A percentile compares a stretch with the other conserved stretches of the same genome.
Conservation (phyloP, 331 rosid species). For the Acacia pycnantha region DNA sequence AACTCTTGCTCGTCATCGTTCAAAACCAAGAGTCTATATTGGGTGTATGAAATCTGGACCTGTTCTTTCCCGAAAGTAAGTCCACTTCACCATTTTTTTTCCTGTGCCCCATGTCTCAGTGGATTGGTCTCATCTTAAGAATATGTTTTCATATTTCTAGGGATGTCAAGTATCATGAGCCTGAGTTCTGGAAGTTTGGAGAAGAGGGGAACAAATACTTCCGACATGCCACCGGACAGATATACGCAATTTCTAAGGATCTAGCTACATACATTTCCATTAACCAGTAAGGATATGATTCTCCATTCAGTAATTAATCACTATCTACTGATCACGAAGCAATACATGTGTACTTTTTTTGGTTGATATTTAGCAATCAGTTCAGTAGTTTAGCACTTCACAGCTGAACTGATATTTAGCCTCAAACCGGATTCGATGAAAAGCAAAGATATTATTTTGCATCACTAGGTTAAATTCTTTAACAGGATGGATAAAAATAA, state of each 20-base stretch:
- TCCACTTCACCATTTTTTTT: constrained; percentile 6
- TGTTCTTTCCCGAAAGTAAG: constrained; percentile 83
- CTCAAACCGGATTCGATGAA: neutral
- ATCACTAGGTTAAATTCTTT: neutral
- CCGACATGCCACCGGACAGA: constrained; percentile 98
- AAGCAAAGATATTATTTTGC: neutral
- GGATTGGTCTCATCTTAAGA: constrained; percentile 15
- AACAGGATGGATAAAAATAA: neutral
- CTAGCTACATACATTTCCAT: constrained; percentile 85
- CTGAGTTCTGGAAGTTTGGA: constrained; percentile 98
- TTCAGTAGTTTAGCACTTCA: neutral
- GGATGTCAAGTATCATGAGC: constrained; percentile 92
- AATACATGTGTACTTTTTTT: neutral
- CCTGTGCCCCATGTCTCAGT: constrained; percentile 3
- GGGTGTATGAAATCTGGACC: constrained; percentile 99
- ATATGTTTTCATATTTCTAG: constrained; percentile 39
- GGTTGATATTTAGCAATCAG: neutral
- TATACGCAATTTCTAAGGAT: constrained; percentile 92
- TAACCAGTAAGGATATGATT: constrained; percentile 65
- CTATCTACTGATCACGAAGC: neutral
- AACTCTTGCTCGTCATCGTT: constrained; percentile 79
- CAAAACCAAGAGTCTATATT: constrained; percentile 92
- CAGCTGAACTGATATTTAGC: neutral
- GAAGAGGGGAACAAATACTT: constrained; percentile 97
- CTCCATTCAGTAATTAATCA: constrained; percentile 6